Evolutionary conservation across 768 basidiomycete species (phyloP).

Genomic region (Galerina sulciceps): DNA sequence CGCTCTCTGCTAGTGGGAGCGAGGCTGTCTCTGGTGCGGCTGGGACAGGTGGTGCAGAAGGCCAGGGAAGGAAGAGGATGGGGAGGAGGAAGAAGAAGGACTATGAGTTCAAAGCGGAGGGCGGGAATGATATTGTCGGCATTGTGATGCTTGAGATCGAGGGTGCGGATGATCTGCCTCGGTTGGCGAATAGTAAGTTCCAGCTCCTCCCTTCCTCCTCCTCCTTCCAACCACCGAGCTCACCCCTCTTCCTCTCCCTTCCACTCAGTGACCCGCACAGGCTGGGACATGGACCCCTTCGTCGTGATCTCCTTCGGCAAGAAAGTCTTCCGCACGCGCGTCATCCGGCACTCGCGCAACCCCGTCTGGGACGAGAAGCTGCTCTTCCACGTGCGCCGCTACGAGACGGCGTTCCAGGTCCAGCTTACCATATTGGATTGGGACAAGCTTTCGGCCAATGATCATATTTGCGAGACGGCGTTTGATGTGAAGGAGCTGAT

Average conservation of each 20-base stretch:
- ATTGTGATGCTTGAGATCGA: constrained; percentile 95
- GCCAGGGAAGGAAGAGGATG: constrained; percentile 13
- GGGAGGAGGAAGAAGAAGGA: constrained; percentile 28
- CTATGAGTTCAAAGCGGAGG: constrained; percentile 48
- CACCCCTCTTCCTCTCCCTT: background rate
- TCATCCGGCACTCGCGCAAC: constrained; percentile 81
- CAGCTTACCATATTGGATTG: constrained; percentile 91
- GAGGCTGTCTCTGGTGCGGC: constrained; percentile 3
- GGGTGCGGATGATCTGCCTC: constrained; percentile 82
- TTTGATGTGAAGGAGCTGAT: constrained; percentile 77
- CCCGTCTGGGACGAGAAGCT: constrained; percentile 96
- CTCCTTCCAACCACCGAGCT: background rate
- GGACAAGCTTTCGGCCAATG: constrained; percentile 93
- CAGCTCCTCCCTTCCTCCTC: background rate
- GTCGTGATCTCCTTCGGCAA: constrained; percentile 95
- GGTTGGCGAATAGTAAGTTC: constrained; percentile 81
- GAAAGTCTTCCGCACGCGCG: constrained; percentile 93
- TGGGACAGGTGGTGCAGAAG: background rate
- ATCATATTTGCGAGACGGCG: constrained; percentile 80
- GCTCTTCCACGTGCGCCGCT: constrained; percentile 90
- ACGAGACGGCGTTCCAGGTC: constrained; percentile 79
- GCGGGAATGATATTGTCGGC: constrained; percentile 84
- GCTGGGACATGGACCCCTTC: constrained; percentile 98
- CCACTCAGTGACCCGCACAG: constrained; percentile 80
- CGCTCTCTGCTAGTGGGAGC: constrained; percentile 11